Percentiles rank a stretch among this genome's conserved stretches.
phyloP scores from a whole-genome alignment of 1,284 basidiomycete species.

The Erythrobasidium hasegawianum region DNA sequence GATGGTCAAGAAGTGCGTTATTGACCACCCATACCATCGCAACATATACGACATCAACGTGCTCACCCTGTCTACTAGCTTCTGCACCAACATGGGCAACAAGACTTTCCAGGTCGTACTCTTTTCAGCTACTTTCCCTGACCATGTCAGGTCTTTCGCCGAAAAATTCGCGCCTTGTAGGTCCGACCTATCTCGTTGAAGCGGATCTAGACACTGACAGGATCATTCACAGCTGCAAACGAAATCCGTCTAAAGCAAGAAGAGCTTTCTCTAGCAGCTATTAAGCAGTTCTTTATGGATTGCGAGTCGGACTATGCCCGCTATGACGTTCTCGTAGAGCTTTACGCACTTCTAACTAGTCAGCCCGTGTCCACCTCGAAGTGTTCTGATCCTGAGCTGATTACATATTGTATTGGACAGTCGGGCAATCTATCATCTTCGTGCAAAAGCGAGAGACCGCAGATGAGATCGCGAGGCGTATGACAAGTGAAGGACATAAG shows the following conservation, averaged over 20 bases:
- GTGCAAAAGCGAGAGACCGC: slow-evolving; percentile 79
- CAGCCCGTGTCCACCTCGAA: too few relatives aligned
- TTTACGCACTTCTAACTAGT: slow-evolving; percentile 88
- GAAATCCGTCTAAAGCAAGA: slow-evolving; percentile 94
- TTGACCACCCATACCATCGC: neutral
- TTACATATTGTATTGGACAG: slow-evolving; percentile 2
- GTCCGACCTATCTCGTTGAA: neutral
- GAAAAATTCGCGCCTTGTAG: slow-evolving; percentile 76
- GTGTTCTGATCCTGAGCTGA: too few relatives aligned
- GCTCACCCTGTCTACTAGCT: slow-evolving; percentile 4
- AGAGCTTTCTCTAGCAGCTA: slow-evolving; percentile 89
- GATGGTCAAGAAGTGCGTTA: slow-evolving; percentile 82
- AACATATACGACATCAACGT: too few relatives aligned
- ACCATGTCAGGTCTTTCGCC: slow-evolving; percentile 84
- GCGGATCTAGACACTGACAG: neutral
- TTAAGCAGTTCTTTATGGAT: slow-evolving; percentile 93
- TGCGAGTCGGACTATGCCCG: slow-evolving; percentile 74
- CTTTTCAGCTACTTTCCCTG: slow-evolving; percentile 97
- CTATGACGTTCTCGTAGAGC: slow-evolving; percentile 88
- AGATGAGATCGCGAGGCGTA: slow-evolving; percentile 83
- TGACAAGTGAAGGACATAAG: slow-evolving; percentile 91
- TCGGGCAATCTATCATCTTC: slow-evolving; percentile 41
- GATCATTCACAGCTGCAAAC: slow-evolving; percentile 61
- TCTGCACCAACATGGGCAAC: slow-evolving; percentile 21
- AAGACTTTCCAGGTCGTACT: slow-evolving; percentile 78